Evolutionary conservation across 2,329 filamentous ascomycete species (phyloP).

Genomic region (Cladophialophora psammophila): DNA sequence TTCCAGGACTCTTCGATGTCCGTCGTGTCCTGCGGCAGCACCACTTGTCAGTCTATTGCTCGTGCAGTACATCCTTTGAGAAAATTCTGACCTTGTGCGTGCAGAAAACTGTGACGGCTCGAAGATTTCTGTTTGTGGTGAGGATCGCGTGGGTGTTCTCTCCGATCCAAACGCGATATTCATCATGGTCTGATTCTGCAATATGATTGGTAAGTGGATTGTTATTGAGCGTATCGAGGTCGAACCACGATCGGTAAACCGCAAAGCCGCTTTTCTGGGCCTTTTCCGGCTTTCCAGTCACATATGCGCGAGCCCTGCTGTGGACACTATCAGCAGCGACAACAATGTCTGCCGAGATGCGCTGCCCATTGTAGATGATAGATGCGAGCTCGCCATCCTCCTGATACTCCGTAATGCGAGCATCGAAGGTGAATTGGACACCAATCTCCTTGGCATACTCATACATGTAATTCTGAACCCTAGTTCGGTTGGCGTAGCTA

Average conservation of each 20-base stretch:
- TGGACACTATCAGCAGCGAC: slow-evolving; percentile 42
- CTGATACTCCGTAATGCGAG: slow-evolving; percentile 43
- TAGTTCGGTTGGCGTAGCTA: slow-evolving; percentile 44
- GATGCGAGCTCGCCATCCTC: slow-evolving; percentile 42
- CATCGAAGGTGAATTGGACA: slow-evolving; percentile 43
- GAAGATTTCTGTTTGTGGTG: no score
- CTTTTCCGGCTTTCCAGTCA: slow-evolving; percentile 46
- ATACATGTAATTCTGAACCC: slow-evolving; percentile 44
- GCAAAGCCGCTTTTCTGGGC: slow-evolving; percentile 44
- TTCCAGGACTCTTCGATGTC: no score
- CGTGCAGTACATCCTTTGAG: no score
- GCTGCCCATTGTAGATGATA: slow-evolving; percentile 44
- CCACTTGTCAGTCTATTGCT: slow-evolving; percentile 55
- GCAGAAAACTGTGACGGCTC: background rate
- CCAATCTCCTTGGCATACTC: slow-evolving; percentile 40
- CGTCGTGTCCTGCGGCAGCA: slow-evolving; percentile 52
- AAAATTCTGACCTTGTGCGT: slow-evolving; percentile 56
- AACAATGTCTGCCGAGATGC: slow-evolving; percentile 44
- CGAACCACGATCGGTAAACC: slow-evolving; percentile 20
- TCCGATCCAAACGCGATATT: no score
- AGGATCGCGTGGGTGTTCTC: no score
- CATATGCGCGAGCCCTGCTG: slow-evolving; percentile 47
- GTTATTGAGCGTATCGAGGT: background rate
- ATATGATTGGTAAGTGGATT: background rate
- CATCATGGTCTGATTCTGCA: no score